Base-by-base conservation (phyloP, 2,329 filamentous ascomycete genomes). In the Thermoascus crustaceus region DNA sequence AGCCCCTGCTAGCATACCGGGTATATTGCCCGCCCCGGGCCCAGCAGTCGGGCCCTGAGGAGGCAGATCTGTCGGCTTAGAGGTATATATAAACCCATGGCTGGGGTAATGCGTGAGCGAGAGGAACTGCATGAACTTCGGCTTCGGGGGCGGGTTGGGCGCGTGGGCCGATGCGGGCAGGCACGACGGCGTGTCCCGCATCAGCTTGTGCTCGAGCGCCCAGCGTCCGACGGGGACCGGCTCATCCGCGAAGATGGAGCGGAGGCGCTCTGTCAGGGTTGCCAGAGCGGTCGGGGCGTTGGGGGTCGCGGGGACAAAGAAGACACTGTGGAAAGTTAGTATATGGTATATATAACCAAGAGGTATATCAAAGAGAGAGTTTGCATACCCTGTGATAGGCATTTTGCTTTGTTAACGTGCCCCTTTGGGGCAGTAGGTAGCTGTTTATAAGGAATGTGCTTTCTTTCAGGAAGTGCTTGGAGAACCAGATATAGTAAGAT, bases 41-140 rank as follows among this genome's bases (percentile, higher is more conserved):
- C 45, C 42, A 19, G 33, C 32, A 33, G 31, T 39, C 2, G 34
- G 45, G 14, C 44, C 43, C 24, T 43, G 44, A 19, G 32, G 29
- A 9, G 31, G 34, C 16, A 38, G 45, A 8, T 49, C 50, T 6
- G 40, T 35, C 2, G 50, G 41, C 31, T 52, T 50, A 7, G 63
- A 63, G 2, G 61, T 59, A 38, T 62, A 63, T 33, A 67, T 53
- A 41, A 63, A 65, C 9, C 60, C 61, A 14, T 63, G 55, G 4
- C 48, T 55, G 9, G 60, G 53, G 39, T 59, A 57, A 39, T 65
- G 57, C n/a, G 53, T 56, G 23, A 66, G 47, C 4, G 55, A 60
- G 24, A 66, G 54, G 38, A 66, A 61, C 37, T 67, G 63, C 52
- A 66, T 59, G 35, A 58, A 64, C 16, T 59, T 56, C 4, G 61